Evolutionary conservation across 225 moss, liverwort and hornwort species (phyloP).

Genomic region (Climacium dendroides): DNA sequence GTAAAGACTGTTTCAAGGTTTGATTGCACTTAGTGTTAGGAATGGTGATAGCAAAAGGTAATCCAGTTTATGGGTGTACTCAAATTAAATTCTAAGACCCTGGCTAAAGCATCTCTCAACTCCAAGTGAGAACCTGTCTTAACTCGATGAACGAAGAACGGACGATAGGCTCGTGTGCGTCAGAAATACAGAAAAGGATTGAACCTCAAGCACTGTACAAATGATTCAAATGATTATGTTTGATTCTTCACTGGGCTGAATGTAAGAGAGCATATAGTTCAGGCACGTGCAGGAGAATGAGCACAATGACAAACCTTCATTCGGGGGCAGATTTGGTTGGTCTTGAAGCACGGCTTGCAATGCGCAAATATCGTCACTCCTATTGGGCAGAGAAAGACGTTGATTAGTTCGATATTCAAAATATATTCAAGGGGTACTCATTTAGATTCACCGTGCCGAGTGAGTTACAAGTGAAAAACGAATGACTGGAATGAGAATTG

Average conservation of each 20-base stretch:
- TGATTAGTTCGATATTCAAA: not conserved
- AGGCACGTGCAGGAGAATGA: not conserved
- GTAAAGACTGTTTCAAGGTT: not conserved
- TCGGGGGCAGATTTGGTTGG: conserved; percentile 35
- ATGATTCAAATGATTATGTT: not conserved
- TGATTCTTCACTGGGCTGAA: not conserved
- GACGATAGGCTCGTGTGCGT: not conserved
- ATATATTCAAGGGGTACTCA: not conserved
- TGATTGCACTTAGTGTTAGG: not conserved
- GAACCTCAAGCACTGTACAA: not conserved
- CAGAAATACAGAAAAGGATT: not conserved
- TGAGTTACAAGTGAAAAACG: not conserved
- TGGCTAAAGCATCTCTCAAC: not conserved
- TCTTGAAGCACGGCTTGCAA: conserved; percentile 30
- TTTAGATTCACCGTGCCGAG: not conserved
- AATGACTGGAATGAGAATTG: not conserved
- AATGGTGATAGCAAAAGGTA: not conserved
- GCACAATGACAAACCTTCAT: conserved; percentile 18
- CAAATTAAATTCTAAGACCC: not conserved
- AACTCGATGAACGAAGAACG: not conserved
- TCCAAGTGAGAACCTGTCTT: not conserved
- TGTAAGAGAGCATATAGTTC: not conserved
- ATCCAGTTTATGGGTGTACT: not conserved
- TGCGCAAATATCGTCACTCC: conserved; percentile 22
- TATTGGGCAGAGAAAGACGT: not conserved